Evolutionary conservation across 2,329 filamentous ascomycete species (phyloP).

Genomic region (Fonsecaea monophora): DNA sequence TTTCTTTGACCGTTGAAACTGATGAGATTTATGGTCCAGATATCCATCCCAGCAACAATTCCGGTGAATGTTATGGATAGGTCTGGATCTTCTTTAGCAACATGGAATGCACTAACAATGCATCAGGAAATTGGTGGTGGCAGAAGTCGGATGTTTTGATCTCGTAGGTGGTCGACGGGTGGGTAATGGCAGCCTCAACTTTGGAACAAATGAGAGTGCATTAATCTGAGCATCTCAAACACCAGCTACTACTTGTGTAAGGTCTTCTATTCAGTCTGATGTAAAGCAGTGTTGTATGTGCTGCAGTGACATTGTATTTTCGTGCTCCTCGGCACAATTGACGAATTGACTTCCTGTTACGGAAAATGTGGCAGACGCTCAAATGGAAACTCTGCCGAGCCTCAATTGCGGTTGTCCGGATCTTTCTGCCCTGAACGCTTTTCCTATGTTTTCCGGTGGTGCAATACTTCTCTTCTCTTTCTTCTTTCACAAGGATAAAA

Average conservation of each 20-base stretch:
- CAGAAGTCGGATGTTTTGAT: no score
- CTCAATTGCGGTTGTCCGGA: constrained; percentile 11
- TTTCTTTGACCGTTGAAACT: no score
- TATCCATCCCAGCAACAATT: no score
- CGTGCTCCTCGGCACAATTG: background rate
- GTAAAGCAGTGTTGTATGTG: background rate
- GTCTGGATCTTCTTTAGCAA: no score
- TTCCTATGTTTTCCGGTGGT: constrained; percentile 3
- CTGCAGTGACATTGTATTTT: no score
- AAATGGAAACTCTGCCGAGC: constrained; percentile 15
- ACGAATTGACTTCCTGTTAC: background rate
- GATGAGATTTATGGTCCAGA: no score
- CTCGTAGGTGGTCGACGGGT: no score
- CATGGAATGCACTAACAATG: no score
- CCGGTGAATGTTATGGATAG: no score
- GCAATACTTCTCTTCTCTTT: background rate
- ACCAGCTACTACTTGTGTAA: constrained; percentile 6
- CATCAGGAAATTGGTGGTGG: no score
- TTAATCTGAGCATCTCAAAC: constrained; percentile 11
- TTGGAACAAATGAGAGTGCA: no score
- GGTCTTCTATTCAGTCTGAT: constrained; percentile 7
- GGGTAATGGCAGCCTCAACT: no score
- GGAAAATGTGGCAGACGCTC: background rate
- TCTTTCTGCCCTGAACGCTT: background rate
- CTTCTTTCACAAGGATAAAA: background rate